Conservation (phyloP, 768 basidiomycete genomes). For the Leucosporidium scottii region DNA sequence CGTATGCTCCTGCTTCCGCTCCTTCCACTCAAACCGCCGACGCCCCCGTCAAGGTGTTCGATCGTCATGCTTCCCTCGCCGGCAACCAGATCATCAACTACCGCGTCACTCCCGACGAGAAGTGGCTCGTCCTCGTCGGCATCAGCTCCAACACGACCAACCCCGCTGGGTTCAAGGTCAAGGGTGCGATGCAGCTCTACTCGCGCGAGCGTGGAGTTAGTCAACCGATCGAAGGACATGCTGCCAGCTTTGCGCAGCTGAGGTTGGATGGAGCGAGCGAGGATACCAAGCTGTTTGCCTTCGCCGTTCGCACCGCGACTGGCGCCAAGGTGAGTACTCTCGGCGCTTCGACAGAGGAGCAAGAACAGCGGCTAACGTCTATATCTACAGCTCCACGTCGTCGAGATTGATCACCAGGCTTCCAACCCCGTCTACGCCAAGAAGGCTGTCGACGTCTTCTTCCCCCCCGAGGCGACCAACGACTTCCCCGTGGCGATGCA, state of each 20-base stretch:
- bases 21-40: conserved; percentile 49
- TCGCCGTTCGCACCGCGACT: conserved; percentile 90
- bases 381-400: conserved; percentile 73
- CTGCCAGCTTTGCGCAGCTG: conserved; percentile 87
- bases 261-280: conserved; percentile 82
- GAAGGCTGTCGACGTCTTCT: conserved; percentile 98
- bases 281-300: conserved; percentile 84
- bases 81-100: conserved; percentile 99
- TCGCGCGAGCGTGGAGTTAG: conserved; percentile 85
- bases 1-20: conserved; percentile 35
- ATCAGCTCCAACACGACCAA: conserved; percentile 87
- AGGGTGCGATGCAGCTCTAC: conserved; percentile 96
- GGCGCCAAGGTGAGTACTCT: conserved; percentile 76
- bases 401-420: conserved; percentile 93
- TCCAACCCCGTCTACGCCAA: conserved; percentile 89
- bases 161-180: conserved; percentile 95
- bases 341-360: background rate
- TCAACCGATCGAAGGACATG: conserved; percentile 97
- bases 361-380: conserved; percentile 6
- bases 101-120: conserved; percentile 81
- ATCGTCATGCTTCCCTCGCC: conserved; percentile 86
- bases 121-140: conserved; percentile 94
- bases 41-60: conserved; percentile 83
- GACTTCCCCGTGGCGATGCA: conserved; percentile 99
- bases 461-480: conserved; percentile 94